Conservation (phyloP, 2,329 filamentous ascomycete genomes). For the Aspergillus quadrilineatus region DNA sequence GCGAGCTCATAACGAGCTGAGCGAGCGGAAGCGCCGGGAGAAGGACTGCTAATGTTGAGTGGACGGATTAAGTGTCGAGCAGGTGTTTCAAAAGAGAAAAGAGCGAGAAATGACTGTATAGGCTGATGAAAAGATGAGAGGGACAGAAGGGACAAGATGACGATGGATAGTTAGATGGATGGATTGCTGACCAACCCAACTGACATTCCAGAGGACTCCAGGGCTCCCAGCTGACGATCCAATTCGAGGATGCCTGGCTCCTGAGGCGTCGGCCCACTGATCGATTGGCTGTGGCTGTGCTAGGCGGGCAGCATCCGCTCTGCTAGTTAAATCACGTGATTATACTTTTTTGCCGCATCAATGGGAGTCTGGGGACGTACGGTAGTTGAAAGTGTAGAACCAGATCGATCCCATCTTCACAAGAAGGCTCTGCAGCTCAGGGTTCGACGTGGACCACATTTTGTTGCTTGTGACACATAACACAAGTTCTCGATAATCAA, state of each 20-base stretch:
- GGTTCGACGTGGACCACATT: not conserved
- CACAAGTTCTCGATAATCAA: not conserved
- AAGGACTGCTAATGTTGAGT: constrained; percentile 20
- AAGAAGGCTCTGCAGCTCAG: not conserved
- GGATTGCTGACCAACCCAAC: not conserved
- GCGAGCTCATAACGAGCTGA: constrained; percentile 50
- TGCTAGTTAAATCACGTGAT: constrained; percentile 10
- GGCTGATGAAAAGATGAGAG: constrained; percentile 22
- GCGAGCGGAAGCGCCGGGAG: constrained; percentile 25
- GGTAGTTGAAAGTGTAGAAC: not conserved
- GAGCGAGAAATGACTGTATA: constrained; percentile 16
- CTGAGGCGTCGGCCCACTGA: constrained; percentile 11
- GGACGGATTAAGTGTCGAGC: constrained; percentile 2
- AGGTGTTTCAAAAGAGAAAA: constrained; percentile 12
- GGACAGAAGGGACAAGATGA: constrained; percentile 24
- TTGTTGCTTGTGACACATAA: not conserved
- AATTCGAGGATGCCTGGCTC: constrained; percentile 6
- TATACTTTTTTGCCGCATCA: not conserved
- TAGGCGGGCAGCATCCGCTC: not conserved
- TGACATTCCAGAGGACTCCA: constrained; percentile 8
- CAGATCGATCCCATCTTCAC: not conserved
- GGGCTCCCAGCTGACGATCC: not conserved
- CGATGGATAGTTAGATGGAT: constrained; percentile 10
- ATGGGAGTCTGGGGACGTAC: not conserved
- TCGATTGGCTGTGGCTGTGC: constrained; percentile 10